Conservation (phyloP, 1,139 yeast genomes). For the Eremothecium cymbalariae region DNA sequence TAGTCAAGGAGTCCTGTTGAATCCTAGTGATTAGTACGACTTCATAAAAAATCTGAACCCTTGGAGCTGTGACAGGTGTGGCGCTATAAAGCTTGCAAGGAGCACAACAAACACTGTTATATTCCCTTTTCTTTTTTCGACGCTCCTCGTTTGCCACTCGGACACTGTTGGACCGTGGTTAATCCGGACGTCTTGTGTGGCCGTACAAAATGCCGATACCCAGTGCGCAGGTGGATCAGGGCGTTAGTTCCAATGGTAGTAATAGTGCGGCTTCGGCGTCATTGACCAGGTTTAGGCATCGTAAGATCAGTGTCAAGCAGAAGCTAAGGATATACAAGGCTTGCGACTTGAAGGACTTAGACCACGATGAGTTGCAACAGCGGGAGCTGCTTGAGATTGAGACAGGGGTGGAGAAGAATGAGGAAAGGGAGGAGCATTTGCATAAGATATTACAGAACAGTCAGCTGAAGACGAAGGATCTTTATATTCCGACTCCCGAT, state of each 20-base stretch:
- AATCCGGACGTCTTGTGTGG: constrained; percentile 4
- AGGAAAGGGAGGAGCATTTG: constrained; percentile 93
- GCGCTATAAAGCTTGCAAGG: background rate
- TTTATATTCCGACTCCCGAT: constrained; percentile 95
- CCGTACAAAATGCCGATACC: constrained; percentile 5
- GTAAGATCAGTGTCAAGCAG: constrained; percentile 87
- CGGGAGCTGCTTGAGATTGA: constrained; percentile 85
- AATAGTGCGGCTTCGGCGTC: constrained; percentile 9
- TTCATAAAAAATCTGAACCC: background rate
- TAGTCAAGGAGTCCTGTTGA: background rate
- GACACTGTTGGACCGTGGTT: constrained; percentile 1
- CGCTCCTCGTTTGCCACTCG: constrained; percentile 6
- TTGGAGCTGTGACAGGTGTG: background rate
- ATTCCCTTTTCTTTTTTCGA: constrained; percentile 4
- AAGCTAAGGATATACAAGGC: constrained; percentile 74
- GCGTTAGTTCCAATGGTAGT: constrained; percentile 5
- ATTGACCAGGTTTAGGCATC: constrained; percentile 66
- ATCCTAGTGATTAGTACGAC: constrained; percentile 1
- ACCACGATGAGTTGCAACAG: constrained; percentile 58
- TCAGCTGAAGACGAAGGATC: constrained; percentile 41
- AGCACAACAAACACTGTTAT: background rate
- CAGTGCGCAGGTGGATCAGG: constrained; percentile 4
- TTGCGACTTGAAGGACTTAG: constrained; percentile 71
- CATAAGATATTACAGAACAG: constrained; percentile 57
- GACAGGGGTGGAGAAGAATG: constrained; percentile 97